Evolutionary conservation across 2,329 filamentous ascomycete species (phyloP), one percentile per base, ranked within the genome.

Genomic region (Cytospora chrysosperma): DNA sequence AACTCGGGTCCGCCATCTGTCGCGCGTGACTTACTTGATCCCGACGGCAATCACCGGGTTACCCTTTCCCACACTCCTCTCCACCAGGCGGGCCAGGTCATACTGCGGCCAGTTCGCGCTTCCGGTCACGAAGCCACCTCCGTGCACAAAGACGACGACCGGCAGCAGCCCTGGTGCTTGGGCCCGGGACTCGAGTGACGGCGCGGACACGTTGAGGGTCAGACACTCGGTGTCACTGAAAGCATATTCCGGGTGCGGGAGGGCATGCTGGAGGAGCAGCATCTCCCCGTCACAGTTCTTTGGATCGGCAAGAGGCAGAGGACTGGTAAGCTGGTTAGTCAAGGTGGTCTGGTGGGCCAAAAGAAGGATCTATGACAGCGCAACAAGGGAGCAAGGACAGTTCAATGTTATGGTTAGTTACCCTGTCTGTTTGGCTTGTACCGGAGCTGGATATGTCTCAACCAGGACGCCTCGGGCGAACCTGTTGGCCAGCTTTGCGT

Each of bases 21-120:
- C 13, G 13, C 34, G 34, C n/a, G 43, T 7, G 1, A 53, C 74
- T 66, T 69, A 81, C 79, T 80, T 81, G 59, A 80, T 76, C 0
- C 73, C 72, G 10, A 81, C 74, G 4, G 75, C 77, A 54, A 85
- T 77, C 4, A 83, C 74, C 0, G 82, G 82, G 30, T 76, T 73
- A 0, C 75, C 77, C 21, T 75, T 75, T 17, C 78, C 75, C 0
- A 72, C 70, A 0, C 80, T 80, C 6, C 81, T 67, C 65, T 76
- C 75, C 4, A 83, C 80, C 6, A 85, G 65, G 1, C 76, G 70
- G 6, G 72, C 71, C 24, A 78, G 71, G 65, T 84, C 78, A 66
- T 81, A 83, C 43, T 84, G 80, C 0, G 82, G 82, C 75, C 81
- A 85, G 51, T 77, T 82, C 50, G 78, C 81, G 4, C 80, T 80